Base-by-base conservation (phyloP, 495 filamentous ascomycete species). In the Daldinia concentrica region DNA sequence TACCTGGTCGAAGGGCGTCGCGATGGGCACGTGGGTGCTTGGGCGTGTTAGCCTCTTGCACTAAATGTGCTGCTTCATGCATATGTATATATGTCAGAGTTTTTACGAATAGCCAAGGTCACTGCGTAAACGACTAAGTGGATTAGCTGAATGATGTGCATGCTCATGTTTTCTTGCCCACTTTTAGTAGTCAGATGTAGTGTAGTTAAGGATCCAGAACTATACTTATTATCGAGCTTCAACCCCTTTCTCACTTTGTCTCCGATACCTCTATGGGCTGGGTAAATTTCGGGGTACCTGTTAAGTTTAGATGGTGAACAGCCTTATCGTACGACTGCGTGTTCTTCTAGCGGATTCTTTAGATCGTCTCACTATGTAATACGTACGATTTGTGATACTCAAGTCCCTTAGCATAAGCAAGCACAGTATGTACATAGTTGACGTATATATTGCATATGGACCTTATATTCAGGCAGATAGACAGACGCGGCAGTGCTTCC, bases 1-100 rank as follows among this genome's bases (percentile, higher is more conserved):
- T 99, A 97, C 81, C 85, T 97, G 66, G 87, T 95, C 22, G 96
- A 98, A 78, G 95, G 95, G 26, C 88, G 96, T 50, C 89, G 88
- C 69, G 92, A 98, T 77, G 95, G 95, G 56, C 83, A 93, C 59
- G 90, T 98, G 22, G 95, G 92, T 19, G 92, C 96, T 45, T 98
- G 95, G 96, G 91, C 92, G 14, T 97, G 93, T 77, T 97, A 83
- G 73, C 56, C 51, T 60, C 19, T 36, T 51, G 24, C 29, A 41
- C 12, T 26, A 26, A 64, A 12, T 59, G n/a, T 43, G 8, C 37
- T 43, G 8, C 37, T 36, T 51, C 19, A 65, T 27, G 14, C 27
- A 43, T 27, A 27, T 73, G 64, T 69, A 14, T 36, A 73, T 69
- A 69, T 51, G 57, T 54, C 48, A 27, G 19, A 62, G 45, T 45